Evolutionary conservation across 83 land plant species (phyloP).

Genomic region (Picea abies): DNA sequence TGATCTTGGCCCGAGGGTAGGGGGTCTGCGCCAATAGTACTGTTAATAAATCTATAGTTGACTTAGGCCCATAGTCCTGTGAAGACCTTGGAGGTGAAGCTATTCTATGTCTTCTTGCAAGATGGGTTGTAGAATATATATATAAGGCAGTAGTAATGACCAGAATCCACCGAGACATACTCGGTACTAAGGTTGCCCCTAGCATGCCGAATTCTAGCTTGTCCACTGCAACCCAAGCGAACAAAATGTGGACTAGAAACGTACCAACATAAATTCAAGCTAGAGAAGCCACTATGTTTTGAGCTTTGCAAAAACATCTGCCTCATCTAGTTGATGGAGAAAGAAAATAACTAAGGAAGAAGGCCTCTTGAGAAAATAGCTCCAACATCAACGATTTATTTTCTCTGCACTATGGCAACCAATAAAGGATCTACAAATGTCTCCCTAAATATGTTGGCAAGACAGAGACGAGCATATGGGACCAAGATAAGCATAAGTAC

Average conservation of each 20-base stretch:
- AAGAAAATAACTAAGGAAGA: conserved; percentile 20
- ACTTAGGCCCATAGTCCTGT: not conserved
- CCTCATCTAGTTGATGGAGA: conserved; percentile 9
- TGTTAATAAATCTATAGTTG: not conserved
- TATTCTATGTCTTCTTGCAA: conserved; percentile 15
- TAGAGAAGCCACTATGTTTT: conserved; percentile 18
- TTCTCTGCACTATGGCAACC: conserved; percentile 10
- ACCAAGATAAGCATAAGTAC: too few relatives aligned
- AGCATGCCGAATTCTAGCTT: conserved; percentile 3
- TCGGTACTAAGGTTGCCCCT: conserved; percentile 12
- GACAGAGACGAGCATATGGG: too few relatives aligned
- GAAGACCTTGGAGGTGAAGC: conserved; percentile 17
- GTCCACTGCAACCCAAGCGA: not conserved
- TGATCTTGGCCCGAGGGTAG: too few relatives aligned
- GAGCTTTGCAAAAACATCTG: conserved; percentile 16
- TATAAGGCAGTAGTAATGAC: not conserved
- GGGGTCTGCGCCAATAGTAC: too few relatives aligned
- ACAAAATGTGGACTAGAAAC: conserved; percentile 5
- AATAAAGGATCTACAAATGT: not conserved
- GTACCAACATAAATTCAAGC: conserved; percentile 5
- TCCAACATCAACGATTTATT: not conserved
- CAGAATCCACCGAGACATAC: conserved; percentile 16
- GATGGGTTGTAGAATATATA: not conserved
- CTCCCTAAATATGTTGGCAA: too few relatives aligned
- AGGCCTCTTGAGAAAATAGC: conserved; percentile 21